Conservation (phyloP, 768 basidiomycete genomes). For the Coprinopsis marcescibilis region DNA sequence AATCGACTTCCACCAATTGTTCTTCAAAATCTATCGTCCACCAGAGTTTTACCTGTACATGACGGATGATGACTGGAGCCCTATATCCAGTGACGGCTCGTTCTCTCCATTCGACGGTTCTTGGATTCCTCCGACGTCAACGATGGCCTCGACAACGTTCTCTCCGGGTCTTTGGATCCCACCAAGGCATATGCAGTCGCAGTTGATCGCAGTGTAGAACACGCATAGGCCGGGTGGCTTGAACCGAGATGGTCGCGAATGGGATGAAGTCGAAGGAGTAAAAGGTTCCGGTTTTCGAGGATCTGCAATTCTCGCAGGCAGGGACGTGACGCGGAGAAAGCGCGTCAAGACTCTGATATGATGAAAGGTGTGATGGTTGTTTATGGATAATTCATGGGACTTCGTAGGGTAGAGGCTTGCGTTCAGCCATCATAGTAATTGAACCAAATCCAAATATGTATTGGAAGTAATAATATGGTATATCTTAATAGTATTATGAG, state of each 20-base stretch:
- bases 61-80: neutral
- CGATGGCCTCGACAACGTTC: neutral
- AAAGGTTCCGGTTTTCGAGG: no score
- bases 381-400: neutral
- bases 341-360: no score
- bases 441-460: no score
- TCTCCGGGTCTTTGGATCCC: no score
- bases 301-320: no score
- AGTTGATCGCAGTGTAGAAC: no score
- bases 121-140: neutral
- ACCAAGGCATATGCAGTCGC: no score
- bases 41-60: neutral
- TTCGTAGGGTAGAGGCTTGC: neutral
- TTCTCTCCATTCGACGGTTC: neutral
- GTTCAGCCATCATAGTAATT: neutral
- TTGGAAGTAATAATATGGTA: neutral
- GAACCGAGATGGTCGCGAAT: no score
- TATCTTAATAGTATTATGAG: neutral
- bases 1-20: slow-evolving; percentile 4
- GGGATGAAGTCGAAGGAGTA: no score
- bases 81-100: neutral
- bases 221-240: no score
- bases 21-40: slow-evolving; percentile 8
- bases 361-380: no score
- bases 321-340: no score